Percentiles rank a stretch among this genome's conserved stretches.
Evolutionary conservation across 805 yeast species (phyloP).

Genomic region (Saturnispora besseyi): DNA sequence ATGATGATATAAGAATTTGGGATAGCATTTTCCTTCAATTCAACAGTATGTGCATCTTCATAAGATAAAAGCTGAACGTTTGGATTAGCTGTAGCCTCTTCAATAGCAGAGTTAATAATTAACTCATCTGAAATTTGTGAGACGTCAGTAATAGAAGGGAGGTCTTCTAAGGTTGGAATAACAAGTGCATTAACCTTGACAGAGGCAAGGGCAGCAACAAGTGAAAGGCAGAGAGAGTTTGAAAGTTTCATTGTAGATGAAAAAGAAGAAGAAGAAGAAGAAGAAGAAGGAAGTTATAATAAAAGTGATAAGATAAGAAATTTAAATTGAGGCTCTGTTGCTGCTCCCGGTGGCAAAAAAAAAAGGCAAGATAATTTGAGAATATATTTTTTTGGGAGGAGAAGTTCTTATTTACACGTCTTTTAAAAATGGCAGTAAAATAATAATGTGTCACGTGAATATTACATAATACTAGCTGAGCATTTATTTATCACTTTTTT

Average conservation of each 20-base stretch:
- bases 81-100: conserved; percentile 2
- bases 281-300: not conserved
- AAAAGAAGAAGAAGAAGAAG: not conserved
- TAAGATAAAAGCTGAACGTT: conserved; percentile 12
- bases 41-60: conserved; percentile 36
- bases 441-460: too few relatives aligned
- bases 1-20: conserved; percentile 80
- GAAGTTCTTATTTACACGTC: too few relatives aligned
- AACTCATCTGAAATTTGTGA: conserved; percentile 17
- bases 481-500: too few relatives aligned
- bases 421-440: too few relatives aligned
- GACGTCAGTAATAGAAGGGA: conserved; percentile 9
- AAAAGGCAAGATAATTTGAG: too few relatives aligned
- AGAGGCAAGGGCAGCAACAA: conserved; percentile 13
- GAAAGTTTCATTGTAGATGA: conserved; percentile 13
- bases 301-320: not conserved
- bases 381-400: not conserved
- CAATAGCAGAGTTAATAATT: conserved; percentile 28
- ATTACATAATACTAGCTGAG: too few relatives aligned
- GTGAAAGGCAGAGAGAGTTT: conserved; percentile 11
- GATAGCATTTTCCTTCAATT: conserved; percentile 40
- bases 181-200: conserved; percentile 15
- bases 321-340: not conserved
- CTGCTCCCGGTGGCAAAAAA: conserved; percentile 1
- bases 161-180: conserved; percentile 15